These are phyloP conservation scores for Prunus dulcis DNA, from an alignment of 306 rosid genomes.

Conservation along the genomic window DNA sequence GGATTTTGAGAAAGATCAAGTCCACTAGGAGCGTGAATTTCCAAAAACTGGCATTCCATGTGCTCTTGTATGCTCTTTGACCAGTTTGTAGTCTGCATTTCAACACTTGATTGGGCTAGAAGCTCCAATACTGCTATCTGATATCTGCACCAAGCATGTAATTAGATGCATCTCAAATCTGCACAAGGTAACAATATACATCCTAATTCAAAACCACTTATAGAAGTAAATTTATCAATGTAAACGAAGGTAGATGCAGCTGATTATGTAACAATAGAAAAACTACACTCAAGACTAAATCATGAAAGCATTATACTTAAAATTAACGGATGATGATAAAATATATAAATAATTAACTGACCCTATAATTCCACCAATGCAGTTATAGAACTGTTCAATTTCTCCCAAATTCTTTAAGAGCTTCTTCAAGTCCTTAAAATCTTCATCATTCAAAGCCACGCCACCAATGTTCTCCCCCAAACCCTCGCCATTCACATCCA, in stretches of 20 bases:
- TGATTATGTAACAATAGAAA: too few species aligned
- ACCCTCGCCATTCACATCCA: conserved; percentile 35
- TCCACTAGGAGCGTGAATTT: conserved; percentile 77
- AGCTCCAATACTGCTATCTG: conserved; percentile 76
- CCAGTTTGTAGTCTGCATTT: conserved; percentile 48
- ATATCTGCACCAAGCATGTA: conserved; percentile 54
- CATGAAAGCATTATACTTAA: not conserved
- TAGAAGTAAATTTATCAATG: too few species aligned
- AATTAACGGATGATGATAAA: not conserved
- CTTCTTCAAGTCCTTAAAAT: conserved; percentile 53
- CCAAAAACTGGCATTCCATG: conserved; percentile 57
- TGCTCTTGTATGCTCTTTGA: conserved; percentile 39
- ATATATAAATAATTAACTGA: conserved; percentile 30
- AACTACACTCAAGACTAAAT: too few species aligned
- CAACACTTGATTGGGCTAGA: conserved; percentile 44
- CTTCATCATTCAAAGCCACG: conserved; percentile 49
- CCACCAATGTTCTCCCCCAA: conserved; percentile 31
- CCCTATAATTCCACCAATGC: conserved; percentile 98
- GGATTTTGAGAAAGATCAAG: conserved; percentile 69
- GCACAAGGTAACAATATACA: not conserved
- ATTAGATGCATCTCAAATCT: not conserved
- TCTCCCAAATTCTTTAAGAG: conserved; percentile 58
- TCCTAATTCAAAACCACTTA: not conserved
- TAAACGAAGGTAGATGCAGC: too few species aligned
- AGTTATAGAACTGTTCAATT: conserved; percentile 75